Conservation (phyloP, 805 yeast genomes). For the Osmozyma mogii region DNA sequence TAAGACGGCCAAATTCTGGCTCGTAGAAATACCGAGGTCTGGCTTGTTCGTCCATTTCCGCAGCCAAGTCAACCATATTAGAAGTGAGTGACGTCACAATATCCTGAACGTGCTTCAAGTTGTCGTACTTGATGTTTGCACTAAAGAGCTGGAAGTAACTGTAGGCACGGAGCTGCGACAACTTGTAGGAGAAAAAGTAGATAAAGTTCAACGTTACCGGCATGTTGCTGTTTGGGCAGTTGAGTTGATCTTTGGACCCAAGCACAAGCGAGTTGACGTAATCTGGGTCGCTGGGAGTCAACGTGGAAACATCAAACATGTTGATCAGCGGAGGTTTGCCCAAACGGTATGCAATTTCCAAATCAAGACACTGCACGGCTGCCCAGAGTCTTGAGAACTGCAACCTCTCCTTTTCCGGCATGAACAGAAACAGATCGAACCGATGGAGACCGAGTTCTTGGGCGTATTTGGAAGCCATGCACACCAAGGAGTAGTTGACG, state of each 20-base stretch:
- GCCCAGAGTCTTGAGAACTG: conserved; percentile 41
- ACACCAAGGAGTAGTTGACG: conserved; percentile 31
- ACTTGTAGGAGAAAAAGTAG: background rate
- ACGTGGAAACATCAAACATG: conserved; percentile 29
- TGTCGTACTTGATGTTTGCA: conserved; percentile 17
- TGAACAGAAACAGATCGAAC: conserved; percentile 31
- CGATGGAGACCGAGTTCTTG: conserved; percentile 53
- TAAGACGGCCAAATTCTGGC: conserved; percentile 16
- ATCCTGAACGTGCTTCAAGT: conserved; percentile 14
- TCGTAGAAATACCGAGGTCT: conserved; percentile 28
- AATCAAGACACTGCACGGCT: conserved; percentile 40
- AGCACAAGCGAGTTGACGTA: background rate
- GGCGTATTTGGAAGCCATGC: conserved; percentile 46
- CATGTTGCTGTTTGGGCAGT: background rate
- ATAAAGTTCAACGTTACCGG: background rate
- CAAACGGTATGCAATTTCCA: conserved; percentile 33
- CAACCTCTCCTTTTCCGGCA: conserved; percentile 28
- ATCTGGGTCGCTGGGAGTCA: conserved; percentile 14
- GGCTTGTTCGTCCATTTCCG: conserved; percentile 9
- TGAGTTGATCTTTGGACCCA: background rate
- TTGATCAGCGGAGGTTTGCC: conserved; percentile 45
- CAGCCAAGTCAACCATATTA: conserved; percentile 20
- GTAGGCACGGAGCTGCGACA: conserved; percentile 22
- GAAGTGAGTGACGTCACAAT: conserved; percentile 20
- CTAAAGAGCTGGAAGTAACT: conserved; percentile 25